A percentile compares a stretch with the other conserved stretches of the same genome.
Conservation (phyloP, 192 early-diverging fungal species). For the Anaeromyces robustus region DNA sequence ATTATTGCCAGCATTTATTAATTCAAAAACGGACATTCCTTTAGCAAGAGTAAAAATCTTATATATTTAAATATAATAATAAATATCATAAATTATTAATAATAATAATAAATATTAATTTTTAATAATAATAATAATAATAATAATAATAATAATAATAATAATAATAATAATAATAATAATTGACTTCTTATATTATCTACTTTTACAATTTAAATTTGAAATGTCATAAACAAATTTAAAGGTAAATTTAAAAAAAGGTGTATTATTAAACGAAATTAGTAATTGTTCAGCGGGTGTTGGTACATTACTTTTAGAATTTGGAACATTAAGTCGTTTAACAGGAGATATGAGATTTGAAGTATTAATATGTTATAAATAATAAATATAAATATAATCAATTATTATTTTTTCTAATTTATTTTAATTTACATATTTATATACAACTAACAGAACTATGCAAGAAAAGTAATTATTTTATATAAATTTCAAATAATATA, state of each 20-base stretch:
- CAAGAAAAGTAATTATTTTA: constrained; percentile 8
- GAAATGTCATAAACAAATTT: too few species aligned
- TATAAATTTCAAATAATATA: too few species aligned
- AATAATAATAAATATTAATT: too few species aligned
- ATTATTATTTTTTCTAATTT: background rate
- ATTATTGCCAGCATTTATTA: constrained; percentile 74
- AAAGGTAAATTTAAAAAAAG: constrained; percentile 52
- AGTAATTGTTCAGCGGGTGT: constrained; percentile 66
- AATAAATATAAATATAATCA: background rate
- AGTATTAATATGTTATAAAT: constrained; percentile 12
- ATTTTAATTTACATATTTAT: too few species aligned
- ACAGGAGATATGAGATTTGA: constrained; percentile 68
- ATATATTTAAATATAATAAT: background rate
- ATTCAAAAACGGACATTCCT: constrained; percentile 63
- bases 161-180: too few species aligned
- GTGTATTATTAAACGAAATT: constrained; percentile 55
- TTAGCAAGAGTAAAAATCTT: constrained; percentile 46
- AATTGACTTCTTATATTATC: too few species aligned
- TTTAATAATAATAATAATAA: too few species aligned
- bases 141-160: too few species aligned
- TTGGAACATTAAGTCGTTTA: constrained; percentile 75
- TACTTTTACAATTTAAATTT: too few species aligned
- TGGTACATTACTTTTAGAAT: constrained; percentile 84
- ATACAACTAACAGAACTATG: background rate
- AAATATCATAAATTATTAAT: background rate